Conservation (phyloP, 257 asterid species). For the Perilla frutescens region DNA sequence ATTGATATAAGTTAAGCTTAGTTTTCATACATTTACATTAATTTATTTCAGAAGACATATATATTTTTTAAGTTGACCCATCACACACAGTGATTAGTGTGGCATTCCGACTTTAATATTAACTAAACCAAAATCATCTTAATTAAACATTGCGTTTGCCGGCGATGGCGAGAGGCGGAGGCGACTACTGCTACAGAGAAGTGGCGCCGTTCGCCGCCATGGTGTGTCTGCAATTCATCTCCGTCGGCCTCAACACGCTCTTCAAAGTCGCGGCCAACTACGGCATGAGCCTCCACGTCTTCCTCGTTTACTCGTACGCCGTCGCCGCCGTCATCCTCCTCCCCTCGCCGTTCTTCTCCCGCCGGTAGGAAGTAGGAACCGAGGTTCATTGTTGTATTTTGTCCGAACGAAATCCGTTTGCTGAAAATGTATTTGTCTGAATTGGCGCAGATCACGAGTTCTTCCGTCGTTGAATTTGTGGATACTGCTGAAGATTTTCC, state of each 20-base stretch:
- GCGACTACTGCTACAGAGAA: slow-evolving; percentile 53
- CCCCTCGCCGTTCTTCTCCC: slow-evolving; percentile 69
- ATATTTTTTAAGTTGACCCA: no score
- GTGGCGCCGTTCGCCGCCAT: slow-evolving; percentile 64
- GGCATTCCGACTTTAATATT: not conserved
- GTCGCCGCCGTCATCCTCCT: slow-evolving; percentile 72
- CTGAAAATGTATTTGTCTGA: not conserved
- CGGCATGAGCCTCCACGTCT: slow-evolving; percentile 83
- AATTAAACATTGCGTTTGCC: slow-evolving; percentile 30
- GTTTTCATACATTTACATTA: no score
- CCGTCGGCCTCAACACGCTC: slow-evolving; percentile 83
- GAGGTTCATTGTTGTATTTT: no score
- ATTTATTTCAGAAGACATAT: no score
- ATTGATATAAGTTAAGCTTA: no score
- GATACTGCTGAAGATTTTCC: slow-evolving; percentile 57
- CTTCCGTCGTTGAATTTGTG: slow-evolving; percentile 63
- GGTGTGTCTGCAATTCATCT: slow-evolving; percentile 67
- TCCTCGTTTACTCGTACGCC: slow-evolving; percentile 75
- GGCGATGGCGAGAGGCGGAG: slow-evolving; percentile 33
- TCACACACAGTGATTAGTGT: no score
- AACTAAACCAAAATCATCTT: not conserved
- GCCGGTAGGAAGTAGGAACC: slow-evolving; percentile 33
- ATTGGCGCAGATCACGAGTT: slow-evolving; percentile 55
- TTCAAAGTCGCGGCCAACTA: slow-evolving; percentile 68
- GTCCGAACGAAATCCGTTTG: not conserved